Conservation (phyloP, 2,329 filamentous ascomycete species). For the Colletotrichum sp. region DNA sequence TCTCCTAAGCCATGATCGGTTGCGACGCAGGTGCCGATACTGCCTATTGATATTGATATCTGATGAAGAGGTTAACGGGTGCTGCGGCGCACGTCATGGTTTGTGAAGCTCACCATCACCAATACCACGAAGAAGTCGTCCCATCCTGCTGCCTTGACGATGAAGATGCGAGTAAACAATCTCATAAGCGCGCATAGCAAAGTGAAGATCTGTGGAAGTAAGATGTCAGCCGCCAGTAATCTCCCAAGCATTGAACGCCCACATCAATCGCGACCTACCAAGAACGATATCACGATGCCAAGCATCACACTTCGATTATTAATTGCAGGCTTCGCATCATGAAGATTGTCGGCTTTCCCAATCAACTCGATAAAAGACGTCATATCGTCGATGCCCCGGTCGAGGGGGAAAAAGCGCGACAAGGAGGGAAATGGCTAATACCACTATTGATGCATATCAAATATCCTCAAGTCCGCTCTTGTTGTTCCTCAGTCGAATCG, state of each 20-base stretch:
- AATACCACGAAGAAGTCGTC: slow-evolving; percentile 23
- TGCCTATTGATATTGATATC: slow-evolving; percentile 3
- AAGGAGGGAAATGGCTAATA: neutral
- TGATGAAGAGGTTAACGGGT: neutral
- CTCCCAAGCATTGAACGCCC: too few species aligned
- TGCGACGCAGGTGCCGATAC: neutral
- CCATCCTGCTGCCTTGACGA: slow-evolving; percentile 17
- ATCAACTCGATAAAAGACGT: slow-evolving; percentile 10
- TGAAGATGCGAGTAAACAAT: slow-evolving; percentile 11
- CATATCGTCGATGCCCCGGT: neutral
- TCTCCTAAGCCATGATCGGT: neutral
- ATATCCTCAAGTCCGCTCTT: neutral
- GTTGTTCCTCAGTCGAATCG: neutral
- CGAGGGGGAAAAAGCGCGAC: neutral
- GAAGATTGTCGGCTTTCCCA: slow-evolving; percentile 19
- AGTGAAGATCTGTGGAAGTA: neutral
- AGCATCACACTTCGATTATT: slow-evolving; percentile 15
- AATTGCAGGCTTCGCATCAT: slow-evolving; percentile 14
- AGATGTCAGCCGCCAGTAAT: neutral
- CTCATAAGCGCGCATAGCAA: slow-evolving; percentile 9
- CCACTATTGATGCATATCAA: neutral
- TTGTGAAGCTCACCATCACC: slow-evolving; percentile 3
- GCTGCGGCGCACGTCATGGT: neutral
- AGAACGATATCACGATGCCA: slow-evolving; percentile 20
- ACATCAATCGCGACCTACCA: neutral